Evolutionary conservation across 1,284 basidiomycete genomes (phyloP).

Genomic region (Ceratobasidium sp.): DNA sequence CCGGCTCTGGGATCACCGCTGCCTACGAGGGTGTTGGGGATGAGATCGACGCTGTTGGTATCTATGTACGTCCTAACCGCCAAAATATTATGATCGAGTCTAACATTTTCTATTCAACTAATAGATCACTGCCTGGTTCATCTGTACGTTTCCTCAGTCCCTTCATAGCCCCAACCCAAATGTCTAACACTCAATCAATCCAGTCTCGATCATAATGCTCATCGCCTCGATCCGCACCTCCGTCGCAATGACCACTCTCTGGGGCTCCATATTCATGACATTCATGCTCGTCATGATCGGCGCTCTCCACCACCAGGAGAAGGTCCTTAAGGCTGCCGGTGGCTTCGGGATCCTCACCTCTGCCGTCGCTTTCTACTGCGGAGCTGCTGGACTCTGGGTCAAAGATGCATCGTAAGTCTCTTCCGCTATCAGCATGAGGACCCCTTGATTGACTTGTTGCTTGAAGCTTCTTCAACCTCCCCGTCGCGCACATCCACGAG

Average conservation of each 20-base stretch:
- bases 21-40: too few relatives aligned
- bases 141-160: constrained; percentile 49
- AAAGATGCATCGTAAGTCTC: constrained; percentile 46
- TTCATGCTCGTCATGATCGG: constrained; percentile 52
- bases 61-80: constrained; percentile 48
- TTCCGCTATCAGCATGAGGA: not conserved
- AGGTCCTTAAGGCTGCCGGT: constrained; percentile 72
- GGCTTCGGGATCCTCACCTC: constrained; percentile 76
- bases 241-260: constrained; percentile 53
- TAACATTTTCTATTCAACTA: constrained; percentile 2
- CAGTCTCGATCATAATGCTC: constrained; percentile 46
- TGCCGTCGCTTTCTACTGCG: constrained; percentile 75
- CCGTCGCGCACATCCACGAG: not conserved
- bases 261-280: constrained; percentile 58
- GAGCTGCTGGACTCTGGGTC: constrained; percentile 66
- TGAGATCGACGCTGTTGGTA: constrained; percentile 47
- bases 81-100: too few relatives aligned
- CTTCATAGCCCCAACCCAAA: constrained; percentile 41
- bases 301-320: constrained; percentile 43
- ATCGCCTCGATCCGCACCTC: constrained; percentile 53
- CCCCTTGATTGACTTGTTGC: not conserved
- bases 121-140: constrained; percentile 46
- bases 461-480: constrained; percentile 26
- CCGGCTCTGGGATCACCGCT: constrained; percentile 13
- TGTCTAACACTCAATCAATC: not conserved